Conservation (phyloP, 176 grass and related monocot genomes). For the Pontederia paniculata region DNA sequence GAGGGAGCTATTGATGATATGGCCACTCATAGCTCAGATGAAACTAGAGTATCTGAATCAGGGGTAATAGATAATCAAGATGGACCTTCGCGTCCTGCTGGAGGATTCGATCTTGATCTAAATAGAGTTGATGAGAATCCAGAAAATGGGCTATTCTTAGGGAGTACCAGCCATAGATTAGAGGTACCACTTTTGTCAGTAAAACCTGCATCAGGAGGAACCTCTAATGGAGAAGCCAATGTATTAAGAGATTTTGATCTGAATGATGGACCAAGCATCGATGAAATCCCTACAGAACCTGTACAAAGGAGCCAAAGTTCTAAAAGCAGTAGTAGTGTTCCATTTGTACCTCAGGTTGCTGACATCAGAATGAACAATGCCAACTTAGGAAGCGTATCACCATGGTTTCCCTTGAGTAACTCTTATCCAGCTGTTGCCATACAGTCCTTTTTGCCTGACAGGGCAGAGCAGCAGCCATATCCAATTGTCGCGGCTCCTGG, state of each 20-base stretch:
- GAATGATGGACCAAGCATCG: slow-evolving; percentile 53
- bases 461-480: slow-evolving; percentile 51
- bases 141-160: slow-evolving; percentile 38
- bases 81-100: slow-evolving; percentile 25
- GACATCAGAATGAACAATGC: slow-evolving; percentile 38
- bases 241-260: slow-evolving; percentile 54
- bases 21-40: slow-evolving; percentile 34
- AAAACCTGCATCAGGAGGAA: slow-evolving; percentile 15
- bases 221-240: slow-evolving; percentile 28
- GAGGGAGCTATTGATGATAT: slow-evolving; percentile 61
- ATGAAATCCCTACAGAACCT: slow-evolving; percentile 43
- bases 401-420: slow-evolving; percentile 48
- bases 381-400: slow-evolving; percentile 49
- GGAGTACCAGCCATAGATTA: slow-evolving; percentile 25
- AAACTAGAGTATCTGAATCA: slow-evolving; percentile 44
- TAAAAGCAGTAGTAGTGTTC: slow-evolving; percentile 42
- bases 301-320: slow-evolving; percentile 29
- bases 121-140: slow-evolving; percentile 51
- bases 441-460: slow-evolving; percentile 57
- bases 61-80: slow-evolving; percentile 36
- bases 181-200: slow-evolving; percentile 36
- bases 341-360: slow-evolving; percentile 40
- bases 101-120: slow-evolving; percentile 56
- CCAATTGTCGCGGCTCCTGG: slow-evolving; percentile 39
- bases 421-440: slow-evolving; percentile 42